phyloP scores from a whole-genome alignment of 495 filamentous ascomycete genomes.

The Sporormia fimetaria region DNA sequence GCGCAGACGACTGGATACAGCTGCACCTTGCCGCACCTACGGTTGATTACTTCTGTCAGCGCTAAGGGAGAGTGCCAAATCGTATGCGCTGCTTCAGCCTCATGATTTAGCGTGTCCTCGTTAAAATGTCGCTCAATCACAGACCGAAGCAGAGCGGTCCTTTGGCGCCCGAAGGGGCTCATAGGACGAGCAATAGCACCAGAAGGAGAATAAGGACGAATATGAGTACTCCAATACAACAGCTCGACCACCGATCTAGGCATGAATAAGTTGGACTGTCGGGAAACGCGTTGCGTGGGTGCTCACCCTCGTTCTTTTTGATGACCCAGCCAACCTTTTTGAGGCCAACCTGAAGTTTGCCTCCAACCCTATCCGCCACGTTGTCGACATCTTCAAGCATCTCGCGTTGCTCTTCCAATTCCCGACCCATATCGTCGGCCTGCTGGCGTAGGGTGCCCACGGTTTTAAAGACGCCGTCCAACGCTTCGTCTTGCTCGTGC shows the following conservation, averaged over 20 bases:
- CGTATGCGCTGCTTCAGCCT: too few relatives aligned
- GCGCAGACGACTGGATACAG: too few relatives aligned
- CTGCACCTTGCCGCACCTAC: too few relatives aligned
- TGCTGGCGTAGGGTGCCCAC: slow-evolving; percentile 82
- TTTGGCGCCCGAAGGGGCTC: too few relatives aligned
- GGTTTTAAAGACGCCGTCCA: slow-evolving; percentile 85
- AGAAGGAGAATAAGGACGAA: slow-evolving; percentile 75
- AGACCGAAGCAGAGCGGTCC: too few relatives aligned
- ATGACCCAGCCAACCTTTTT: slow-evolving; percentile 75
- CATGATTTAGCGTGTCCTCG: too few relatives aligned
- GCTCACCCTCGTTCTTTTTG: slow-evolving; percentile 75
- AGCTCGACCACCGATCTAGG: slow-evolving; percentile 70
- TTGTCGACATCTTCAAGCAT: slow-evolving; percentile 70
- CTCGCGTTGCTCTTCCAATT: slow-evolving; percentile 84
- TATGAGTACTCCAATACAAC: slow-evolving; percentile 80
- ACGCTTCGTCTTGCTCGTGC: slow-evolving; percentile 84
- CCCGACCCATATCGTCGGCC: slow-evolving; percentile 88
- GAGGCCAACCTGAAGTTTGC: slow-evolving; percentile 73
- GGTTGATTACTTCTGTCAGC: too few relatives aligned
- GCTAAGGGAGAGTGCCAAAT: too few relatives aligned
- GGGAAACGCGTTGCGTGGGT: slow-evolving; percentile 1
- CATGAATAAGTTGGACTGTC: slow-evolving; percentile 10
- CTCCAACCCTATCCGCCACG: slow-evolving; percentile 74
- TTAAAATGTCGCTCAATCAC: too few relatives aligned
- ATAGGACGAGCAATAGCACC: slow-evolving; percentile 54